Conservation (phyloP, 768 basidiomycete species). For the Mycena galericulata region DNA sequence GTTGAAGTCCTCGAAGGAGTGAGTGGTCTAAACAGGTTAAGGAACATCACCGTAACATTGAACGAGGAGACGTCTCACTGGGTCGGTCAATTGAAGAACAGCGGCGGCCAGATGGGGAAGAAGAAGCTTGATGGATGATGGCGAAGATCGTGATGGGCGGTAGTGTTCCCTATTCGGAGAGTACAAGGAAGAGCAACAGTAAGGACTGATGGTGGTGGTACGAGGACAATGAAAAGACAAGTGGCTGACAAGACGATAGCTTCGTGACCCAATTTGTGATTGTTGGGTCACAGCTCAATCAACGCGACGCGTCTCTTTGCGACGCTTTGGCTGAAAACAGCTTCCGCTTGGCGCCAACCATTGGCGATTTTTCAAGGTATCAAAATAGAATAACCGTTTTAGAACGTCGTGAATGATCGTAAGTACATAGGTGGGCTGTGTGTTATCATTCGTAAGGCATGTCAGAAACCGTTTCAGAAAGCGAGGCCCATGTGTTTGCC, state of each 20-base stretch:
- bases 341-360: not conserved
- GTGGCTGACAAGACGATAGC: no score
- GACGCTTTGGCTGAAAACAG: not conserved
- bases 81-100: no score
- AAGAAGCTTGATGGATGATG: constrained; percentile 10
- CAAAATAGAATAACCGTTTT: not conserved
- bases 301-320: not conserved
- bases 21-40: no score
- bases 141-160: constrained; percentile 6
- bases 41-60: no score
- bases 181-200: not conserved
- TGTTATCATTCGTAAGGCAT: constrained; percentile 85
- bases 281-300: not conserved
- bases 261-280: no score
- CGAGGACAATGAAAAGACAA: no score
- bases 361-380: no score
- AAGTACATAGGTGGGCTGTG: not conserved
- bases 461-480: constrained; percentile 74
- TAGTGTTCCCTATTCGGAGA: not conserved
- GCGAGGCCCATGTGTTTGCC: constrained; percentile 77
- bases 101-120: not conserved
- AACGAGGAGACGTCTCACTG: no score
- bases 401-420: constrained; percentile 23
- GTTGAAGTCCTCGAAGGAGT: no score
- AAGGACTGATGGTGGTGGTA: no score